Percentiles rank a stretch among this genome's conserved stretches.
phyloP scores from a whole-genome alignment of 352 stramenopile species.

The Pythium grandisporangium region DNA sequence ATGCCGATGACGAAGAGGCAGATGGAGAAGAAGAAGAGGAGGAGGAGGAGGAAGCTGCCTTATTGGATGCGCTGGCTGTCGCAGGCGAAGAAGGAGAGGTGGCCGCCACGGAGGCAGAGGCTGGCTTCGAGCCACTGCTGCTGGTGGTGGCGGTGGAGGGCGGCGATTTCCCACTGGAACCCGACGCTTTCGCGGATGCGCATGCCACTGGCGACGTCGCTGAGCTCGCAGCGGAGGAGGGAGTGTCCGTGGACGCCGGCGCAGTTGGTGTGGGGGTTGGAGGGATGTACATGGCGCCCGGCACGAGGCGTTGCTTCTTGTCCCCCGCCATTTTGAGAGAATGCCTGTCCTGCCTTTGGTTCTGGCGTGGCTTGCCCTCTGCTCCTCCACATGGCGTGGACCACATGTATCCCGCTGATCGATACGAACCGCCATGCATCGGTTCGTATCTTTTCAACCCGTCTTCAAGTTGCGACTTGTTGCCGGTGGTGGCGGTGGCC shows the following conservation, averaged over 20 bases:
- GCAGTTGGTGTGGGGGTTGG: conserved; percentile 8
- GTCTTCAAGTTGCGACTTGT: too few species aligned
- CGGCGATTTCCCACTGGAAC: too few species aligned
- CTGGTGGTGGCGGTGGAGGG: too few species aligned
- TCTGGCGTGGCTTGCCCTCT: too few species aligned
- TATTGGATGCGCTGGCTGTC: neutral
- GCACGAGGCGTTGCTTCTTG: conserved; percentile 32
- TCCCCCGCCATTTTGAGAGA: conserved; percentile 20
- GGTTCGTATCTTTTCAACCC: too few species aligned
- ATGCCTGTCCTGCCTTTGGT: too few species aligned
- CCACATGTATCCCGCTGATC: too few species aligned
- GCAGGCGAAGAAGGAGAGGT: neutral
- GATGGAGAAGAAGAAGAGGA: conserved; percentile 3
- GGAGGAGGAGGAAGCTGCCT: conserved; percentile 7
- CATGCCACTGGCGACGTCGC: neutral
- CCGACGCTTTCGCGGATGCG: neutral
- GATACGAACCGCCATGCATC: too few species aligned
- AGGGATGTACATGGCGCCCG: conserved; percentile 36
- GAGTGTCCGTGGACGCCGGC: neutral
- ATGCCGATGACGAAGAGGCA: conserved; percentile 11
- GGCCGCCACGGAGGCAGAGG: neutral
- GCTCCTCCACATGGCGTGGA: too few species aligned
- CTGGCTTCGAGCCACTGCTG: too few species aligned
- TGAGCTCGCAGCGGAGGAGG: neutral
- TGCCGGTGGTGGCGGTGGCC: too few species aligned